Base-by-base conservation (phyloP, 768 basidiomycete genomes). In the Hericium rajendrae region DNA sequence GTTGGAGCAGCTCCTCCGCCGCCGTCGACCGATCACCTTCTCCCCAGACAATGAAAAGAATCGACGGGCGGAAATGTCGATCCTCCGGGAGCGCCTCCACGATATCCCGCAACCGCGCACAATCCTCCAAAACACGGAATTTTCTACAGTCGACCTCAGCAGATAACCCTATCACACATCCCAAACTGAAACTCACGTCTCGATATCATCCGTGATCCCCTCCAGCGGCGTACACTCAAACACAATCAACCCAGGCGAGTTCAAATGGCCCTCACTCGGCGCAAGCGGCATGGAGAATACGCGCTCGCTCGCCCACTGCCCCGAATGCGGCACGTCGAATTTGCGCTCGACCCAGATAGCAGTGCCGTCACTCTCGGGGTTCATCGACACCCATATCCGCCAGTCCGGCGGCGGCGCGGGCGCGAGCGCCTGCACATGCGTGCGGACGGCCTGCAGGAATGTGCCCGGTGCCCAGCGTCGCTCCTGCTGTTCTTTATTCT, bases 321-420 rank as follows among this genome's bases (percentile, higher is more conserved):
- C 86, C 2, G 84, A 84, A 6, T 72, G 67, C 0, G 85, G 84
- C 12, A 88, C 76, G 60, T 84, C 76, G 59, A 91, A 89, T 68
- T 91, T 91, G 61, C 76, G 76, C 64, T 89, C 83, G 43, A 90
- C 63, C 88, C 88, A 91, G 40, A 89, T 88, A 3, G 87, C 86
- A 8, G 88, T 90, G 18, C 79, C 81, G 63, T 89, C 86, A 62
- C 76, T 82, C 57, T 83, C 83, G 12, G 81, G 79, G 64, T 90
- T 89, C 63, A 81, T 74, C 2, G 88, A 87, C n/a, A 91, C 66
- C 88, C 88, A 90, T 40, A 82, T 68, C 24, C 76, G 74, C 84
- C 86, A 89, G 6, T 78, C 70, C 56, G 72, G 67, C 4, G 66
- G 68, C 37, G 59, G 53, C 55, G 16, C 58, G 22, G 59, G 61